Base-by-base conservation (phyloP, 31 red algal genomes). In the Porphyra umbilicalis region DNA sequence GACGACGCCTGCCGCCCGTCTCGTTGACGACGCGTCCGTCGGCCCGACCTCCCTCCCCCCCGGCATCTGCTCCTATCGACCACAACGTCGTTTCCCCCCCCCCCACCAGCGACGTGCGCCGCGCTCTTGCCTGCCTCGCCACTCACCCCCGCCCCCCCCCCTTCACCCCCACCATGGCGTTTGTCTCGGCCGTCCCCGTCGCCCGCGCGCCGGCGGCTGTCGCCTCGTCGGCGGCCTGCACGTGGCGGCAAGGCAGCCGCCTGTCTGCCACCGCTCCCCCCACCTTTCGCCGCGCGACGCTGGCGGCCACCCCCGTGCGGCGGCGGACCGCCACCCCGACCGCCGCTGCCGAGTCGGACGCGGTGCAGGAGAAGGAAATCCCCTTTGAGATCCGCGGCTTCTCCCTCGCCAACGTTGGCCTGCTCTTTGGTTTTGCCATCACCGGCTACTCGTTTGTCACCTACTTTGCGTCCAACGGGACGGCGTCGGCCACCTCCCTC, bases 331-430 rank as follows among this genome's bases (percentile, higher is more conserved):
- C 30, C 25, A 7, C 57, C 57, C 57, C 57, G 25, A 18, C 25
- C 6, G 57, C 57, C 25, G 57, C 57, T 4, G 57, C 57, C 57
- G 57, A 71, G 57, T n/a, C 57, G 57, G 57, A 6, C 7, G 25
- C 57, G 76, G 6, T 11, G 75, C 20, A 87, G 25, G 76, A 33
- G 14, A 35, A 76, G 32, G 68, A 92, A 44, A 80, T 88, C 40
- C 94, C 94, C 31, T 97, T 97, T 75, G 94, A 97, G 76, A 90
- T 97, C 31, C 90, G 94, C 79, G 94, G 94, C 81, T 97, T 97
- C 87, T 93, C 90, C 35, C 90, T 94, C 32, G 96, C 96, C 5
- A 95, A 94, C 75, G 77, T 95, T n/a, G 82, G 79, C 77, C 88
- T 91, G 8, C 34, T 25, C 6, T 18, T 89, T 2, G 96, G 96